A percentile compares a stretch with the other conserved stretches of the same genome.
phyloP scores from a whole-genome alignment of 192 early-diverging fungal genomes.

The Phycomyces nitens region DNA sequence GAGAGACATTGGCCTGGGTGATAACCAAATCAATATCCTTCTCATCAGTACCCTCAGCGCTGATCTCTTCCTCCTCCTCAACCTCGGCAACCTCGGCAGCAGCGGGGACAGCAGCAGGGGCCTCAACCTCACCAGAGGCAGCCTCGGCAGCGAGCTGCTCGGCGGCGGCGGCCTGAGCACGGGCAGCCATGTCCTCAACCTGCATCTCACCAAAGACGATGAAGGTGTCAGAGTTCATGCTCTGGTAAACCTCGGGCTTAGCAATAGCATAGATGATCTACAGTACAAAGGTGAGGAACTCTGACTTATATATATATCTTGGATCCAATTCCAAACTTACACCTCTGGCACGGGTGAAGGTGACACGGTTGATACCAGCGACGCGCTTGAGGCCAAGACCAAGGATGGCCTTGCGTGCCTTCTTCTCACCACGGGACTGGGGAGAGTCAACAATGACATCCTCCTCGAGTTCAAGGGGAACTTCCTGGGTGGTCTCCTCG shows the following conservation, averaged over 20 bases:
- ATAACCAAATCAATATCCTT: constrained; percentile 96
- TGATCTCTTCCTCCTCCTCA: constrained; percentile 77
- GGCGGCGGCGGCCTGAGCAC: constrained; percentile 68
- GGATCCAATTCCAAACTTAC: constrained; percentile 39
- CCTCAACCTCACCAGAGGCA: constrained; percentile 37
- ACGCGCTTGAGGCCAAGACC: constrained; percentile 89
- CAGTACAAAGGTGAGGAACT: constrained; percentile 1
- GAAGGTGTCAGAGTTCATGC: constrained; percentile 84
- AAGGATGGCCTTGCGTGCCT: constrained; percentile 94
- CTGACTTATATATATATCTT: neutral
- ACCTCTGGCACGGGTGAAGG: constrained; percentile 77
- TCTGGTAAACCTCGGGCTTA: constrained; percentile 93
- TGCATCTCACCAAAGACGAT: constrained; percentile 96
- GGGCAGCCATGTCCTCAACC: constrained; percentile 77
- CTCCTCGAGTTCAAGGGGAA: constrained; percentile 8
- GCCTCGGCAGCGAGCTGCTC: constrained; percentile 57
- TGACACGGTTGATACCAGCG: constrained; percentile 83
- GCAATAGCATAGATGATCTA: constrained; percentile 81
- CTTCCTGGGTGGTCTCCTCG: too few relatives aligned
- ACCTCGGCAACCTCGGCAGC: constrained; percentile 31
- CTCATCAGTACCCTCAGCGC: constrained; percentile 79
- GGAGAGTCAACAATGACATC: constrained; percentile 30
- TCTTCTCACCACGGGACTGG: constrained; percentile 86
- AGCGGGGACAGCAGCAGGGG: constrained; percentile 46
- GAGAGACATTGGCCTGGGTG: constrained; percentile 81